Evolutionary conservation across 768 basidiomycete species (phyloP).

Genomic region (Russula olivacea): DNA sequence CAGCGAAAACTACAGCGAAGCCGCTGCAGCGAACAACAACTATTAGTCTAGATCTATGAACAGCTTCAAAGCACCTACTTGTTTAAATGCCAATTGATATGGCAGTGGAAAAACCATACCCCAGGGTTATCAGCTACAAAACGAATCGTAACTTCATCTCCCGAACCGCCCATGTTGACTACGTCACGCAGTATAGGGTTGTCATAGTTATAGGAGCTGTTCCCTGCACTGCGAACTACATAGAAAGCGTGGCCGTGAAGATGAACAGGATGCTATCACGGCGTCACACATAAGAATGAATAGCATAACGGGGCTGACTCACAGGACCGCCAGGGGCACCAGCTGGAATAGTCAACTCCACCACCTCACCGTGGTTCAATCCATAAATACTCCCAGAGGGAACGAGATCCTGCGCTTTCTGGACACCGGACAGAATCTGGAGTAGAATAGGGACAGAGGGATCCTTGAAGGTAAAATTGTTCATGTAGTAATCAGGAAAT

Average conservation of each 20-base stretch:
- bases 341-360: too few species aligned
- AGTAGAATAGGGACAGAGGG: not conserved
- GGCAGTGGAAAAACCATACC: constrained; percentile 1
- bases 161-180: not conserved
- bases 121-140: constrained; percentile 3
- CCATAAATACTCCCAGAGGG: not conserved
- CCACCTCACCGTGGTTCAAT: too few species aligned
- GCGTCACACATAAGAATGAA: not conserved
- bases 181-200: not conserved
- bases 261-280: not conserved
- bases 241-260: not conserved
- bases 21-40: constrained; percentile 2
- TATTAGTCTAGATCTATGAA: too few species aligned
- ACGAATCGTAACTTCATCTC: not conserved
- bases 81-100: not conserved
- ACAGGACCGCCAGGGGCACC: too few species aligned
- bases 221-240: not conserved
- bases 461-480: too few species aligned
- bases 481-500: too few species aligned
- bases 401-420: not conserved
- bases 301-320: too few species aligned
- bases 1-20: not conserved
- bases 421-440: not conserved
- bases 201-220: not conserved
- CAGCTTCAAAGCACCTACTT: too few species aligned